phyloP scores from a whole-genome alignment of 352 stramenopile species.

The Pythium utonaiense region DNA sequence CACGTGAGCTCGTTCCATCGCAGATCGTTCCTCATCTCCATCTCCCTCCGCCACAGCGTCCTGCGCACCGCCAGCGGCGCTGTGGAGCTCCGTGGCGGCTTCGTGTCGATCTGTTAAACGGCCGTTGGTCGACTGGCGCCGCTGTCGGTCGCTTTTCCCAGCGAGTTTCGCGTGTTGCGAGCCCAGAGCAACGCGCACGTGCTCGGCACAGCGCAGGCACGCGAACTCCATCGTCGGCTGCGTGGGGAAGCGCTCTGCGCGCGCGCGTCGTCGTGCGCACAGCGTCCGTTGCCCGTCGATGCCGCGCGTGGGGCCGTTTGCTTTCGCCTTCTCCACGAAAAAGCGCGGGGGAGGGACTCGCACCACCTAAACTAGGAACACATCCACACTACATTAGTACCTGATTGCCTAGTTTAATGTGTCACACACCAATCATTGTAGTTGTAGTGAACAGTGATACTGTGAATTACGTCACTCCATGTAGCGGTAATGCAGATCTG shows the following conservation, averaged over 20 bases:
- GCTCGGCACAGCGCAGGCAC: slow-evolving; percentile 27
- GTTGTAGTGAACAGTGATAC: no score
- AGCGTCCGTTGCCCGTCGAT: slow-evolving; percentile 7
- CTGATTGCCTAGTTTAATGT: no score
- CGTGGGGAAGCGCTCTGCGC: slow-evolving; percentile 5
- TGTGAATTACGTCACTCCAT: no score
- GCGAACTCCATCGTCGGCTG: slow-evolving; percentile 25
- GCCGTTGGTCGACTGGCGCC: not conserved
- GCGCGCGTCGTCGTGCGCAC: slow-evolving; percentile 17
- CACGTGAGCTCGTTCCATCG: not conserved
- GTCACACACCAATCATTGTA: no score
- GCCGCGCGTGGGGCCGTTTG: slow-evolving; percentile 4
- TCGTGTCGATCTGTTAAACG: not conserved
- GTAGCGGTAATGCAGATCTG: no score
- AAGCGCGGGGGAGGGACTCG: not conserved
- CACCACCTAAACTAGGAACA: not conserved
- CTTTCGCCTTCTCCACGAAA: slow-evolving; percentile 7
- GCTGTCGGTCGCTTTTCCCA: slow-evolving; percentile 5
- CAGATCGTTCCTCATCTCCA: not conserved
- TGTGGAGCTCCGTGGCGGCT: not conserved
- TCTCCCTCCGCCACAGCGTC: not conserved
- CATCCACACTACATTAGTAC: no score
- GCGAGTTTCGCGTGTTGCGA: slow-evolving; percentile 1
- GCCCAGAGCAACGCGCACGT: slow-evolving; percentile 22
- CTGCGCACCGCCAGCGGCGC: not conserved